Base-by-base conservation (phyloP, 2,329 filamentous ascomycete genomes). In the Ciborinia camelliae region DNA sequence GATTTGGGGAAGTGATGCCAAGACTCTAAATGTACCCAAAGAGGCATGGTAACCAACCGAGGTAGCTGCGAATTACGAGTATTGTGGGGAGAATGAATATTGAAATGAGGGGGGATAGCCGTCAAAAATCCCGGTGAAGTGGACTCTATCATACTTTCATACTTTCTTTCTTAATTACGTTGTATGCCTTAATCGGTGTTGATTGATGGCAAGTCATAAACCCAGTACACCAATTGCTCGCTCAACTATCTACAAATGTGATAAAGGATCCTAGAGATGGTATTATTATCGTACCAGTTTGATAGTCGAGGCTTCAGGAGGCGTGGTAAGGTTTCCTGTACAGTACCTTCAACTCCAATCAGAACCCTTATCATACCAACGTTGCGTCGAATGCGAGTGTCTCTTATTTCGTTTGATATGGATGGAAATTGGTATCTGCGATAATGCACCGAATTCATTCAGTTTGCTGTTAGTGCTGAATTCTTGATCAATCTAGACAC, bases 61-160 rank as follows among this genome's bases (percentile, higher is more conserved):
- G 54, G 54, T 45, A 58, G 26, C 54, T 32, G 28, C 54, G 54
- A 41, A 45, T 35, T 47, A n/a, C n/a, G n/a, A n/a, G n/a, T n/a
- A 35, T 35, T 58, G 39, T 45, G 54, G 54, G 20, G 54, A 18
- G 20, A 5, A 53, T 53, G 30, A 23, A 35, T 45, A 30, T 32
- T 58, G 54, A 58, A 58, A 58, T 58, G 54, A 58, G 54, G 54
- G 54, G 54, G 26, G 45, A 18, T n/a, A 47, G 54, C 35, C 39
- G 39, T 45, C 20, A 18, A 45, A 58, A 23, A 47, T 30, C 20
- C 54, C 39, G 39, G 28, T 47, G 23, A 58, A 58, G 54, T 45
- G 39, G 52, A n/a, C 52, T n/a, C 32, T 39, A 39, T 39, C 23
- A 26, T 58, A 9, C n/a, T 28, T 45, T 45, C 54, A 26, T 45